Evolutionary conservation across 2,329 filamentous ascomycete species (phyloP), one percentile per base, ranked within the genome.

Genomic region (Sclerotinia sclerotiorum): DNA sequence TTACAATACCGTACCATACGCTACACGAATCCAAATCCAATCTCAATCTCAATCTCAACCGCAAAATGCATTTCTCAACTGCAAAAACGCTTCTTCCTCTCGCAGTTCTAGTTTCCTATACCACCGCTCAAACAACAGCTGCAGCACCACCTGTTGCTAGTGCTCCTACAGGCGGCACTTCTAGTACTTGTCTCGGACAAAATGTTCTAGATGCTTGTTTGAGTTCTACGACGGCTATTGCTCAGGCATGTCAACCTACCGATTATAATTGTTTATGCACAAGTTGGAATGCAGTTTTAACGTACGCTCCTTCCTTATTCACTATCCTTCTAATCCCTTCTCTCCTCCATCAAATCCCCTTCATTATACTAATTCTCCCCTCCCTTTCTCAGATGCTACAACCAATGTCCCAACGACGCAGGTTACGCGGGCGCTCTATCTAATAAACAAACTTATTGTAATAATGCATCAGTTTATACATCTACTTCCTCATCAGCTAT

Each of bases 351-450:
- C 48, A 13, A 42, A 15, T 42, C 11, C 48, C 11, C n/a, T 27
- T 6, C 49, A 13, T 7, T 24, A 5, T 32, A 56, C 54, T 56
- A 39, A 56, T 5, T 15, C 24, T 2, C 8, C 8, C 21, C 24
- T 4, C 8, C n/a, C 29, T 10, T 6, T 46, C 39, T 27, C 21
- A 84, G 82, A 44, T 89, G 87, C 83, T 89, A 87, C 80, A 84
- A 85, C 81, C 87, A 87, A 81, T 89, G 88, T 80, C 86, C 87
- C 65, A 77, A 80, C 72, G 81, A 84, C 73, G 70, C 79, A 21
- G 78, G 76, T 62, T 68, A 70, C 35, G 46, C 67, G 11, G 57
- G 62, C 5, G 67, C 69, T 46, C 68, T 69, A 1, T 71, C 70
- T 24, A 69, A 54, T 15, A 69, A 74, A 42, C 62, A 65, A 21